phyloP scores from a whole-genome alignment of 306 rosid species.

The Castanea crenata region DNA sequence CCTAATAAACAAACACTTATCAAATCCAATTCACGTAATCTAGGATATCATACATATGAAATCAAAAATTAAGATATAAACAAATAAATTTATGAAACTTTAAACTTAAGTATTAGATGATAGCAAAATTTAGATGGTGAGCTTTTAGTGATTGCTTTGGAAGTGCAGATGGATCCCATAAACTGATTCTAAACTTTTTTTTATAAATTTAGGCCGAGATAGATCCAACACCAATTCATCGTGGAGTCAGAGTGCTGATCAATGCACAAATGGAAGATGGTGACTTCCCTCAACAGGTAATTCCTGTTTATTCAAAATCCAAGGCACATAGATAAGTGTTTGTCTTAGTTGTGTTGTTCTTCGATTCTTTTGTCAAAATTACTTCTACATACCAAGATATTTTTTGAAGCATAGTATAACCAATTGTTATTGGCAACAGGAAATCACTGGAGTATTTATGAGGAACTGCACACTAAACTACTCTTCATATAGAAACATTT shows the following conservation, averaged over 20 bases:
- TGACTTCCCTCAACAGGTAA: slow-evolving; percentile 71
- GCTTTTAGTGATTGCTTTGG: too few species aligned
- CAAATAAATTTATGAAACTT: not conserved
- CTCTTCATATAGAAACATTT: slow-evolving; percentile 46
- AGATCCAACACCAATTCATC: slow-evolving; percentile 60
- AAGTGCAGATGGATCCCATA: not conserved
- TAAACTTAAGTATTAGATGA: not conserved
- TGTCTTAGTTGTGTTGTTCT: not conserved
- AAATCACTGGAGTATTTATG: slow-evolving; percentile 53
- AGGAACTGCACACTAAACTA: slow-evolving; percentile 48
- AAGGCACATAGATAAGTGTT: too few species aligned
- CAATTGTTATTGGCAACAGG: slow-evolving; percentile 24
- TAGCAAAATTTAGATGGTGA: too few species aligned
- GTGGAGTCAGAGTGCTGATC: slow-evolving; percentile 47
- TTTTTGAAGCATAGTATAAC: not conserved
- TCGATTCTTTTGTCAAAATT: not conserved
- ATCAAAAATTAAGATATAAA: not conserved
- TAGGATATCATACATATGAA: not conserved
- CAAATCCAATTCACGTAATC: too few species aligned
- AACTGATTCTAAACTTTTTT: not conserved
- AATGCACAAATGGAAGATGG: slow-evolving; percentile 73
- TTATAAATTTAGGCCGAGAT: slow-evolving; percentile 40
- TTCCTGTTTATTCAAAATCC: not conserved
- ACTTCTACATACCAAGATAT: not conserved
- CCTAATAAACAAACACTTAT: too few species aligned